Evolutionary conservation across 805 yeast species (phyloP), one percentile per base, ranked within the genome.

Genomic region (Yarrowia bubula): DNA sequence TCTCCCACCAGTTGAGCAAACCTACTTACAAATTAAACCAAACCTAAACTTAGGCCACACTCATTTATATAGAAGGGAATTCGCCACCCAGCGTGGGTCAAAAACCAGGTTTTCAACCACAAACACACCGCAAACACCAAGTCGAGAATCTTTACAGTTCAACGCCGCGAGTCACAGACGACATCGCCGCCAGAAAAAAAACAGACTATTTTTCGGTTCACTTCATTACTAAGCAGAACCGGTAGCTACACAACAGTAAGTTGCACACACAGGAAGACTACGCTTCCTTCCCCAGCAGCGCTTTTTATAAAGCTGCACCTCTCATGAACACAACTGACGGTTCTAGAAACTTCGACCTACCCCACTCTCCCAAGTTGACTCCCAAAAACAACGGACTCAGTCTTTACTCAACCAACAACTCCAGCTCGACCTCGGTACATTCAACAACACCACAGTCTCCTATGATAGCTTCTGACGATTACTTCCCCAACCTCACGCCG

Each of bases 251-350:
- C 31, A 17, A 50, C 57, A 35, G 57, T 50, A 50, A 50, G 57
- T 50, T 50, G 42, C 57, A 48, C 38, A 15, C 14, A 15, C 39
- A 32, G 39, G 39, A 33, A 32, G 8, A 31, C 7, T 11, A 11
- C 28, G 15, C 18, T 15, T 35, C 32, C 42, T 14, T 14, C 43
- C 33, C 18, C 37, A 18, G 60, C 60, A 53, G 60, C 47, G 31
- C 47, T 13, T 42, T 22, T 28, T 14, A 10, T n/a, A 7, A 11
- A 43, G 18, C 61, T 55, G 46, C 60, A 28, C 60, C 17, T 28
- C 61, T 6, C 61, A 55, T 55, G 61, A 55, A 55, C 61, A 55
- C 61, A 38, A 55, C 61, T 55, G 61, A 55, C 61, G 61, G 61
- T 55, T 41, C 61, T 39, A 55, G 47, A 55, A 39, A 55, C 61